Base-by-base conservation (phyloP, 2,329 filamentous ascomycete species). In the Taxawa tesnikishii region DNA sequence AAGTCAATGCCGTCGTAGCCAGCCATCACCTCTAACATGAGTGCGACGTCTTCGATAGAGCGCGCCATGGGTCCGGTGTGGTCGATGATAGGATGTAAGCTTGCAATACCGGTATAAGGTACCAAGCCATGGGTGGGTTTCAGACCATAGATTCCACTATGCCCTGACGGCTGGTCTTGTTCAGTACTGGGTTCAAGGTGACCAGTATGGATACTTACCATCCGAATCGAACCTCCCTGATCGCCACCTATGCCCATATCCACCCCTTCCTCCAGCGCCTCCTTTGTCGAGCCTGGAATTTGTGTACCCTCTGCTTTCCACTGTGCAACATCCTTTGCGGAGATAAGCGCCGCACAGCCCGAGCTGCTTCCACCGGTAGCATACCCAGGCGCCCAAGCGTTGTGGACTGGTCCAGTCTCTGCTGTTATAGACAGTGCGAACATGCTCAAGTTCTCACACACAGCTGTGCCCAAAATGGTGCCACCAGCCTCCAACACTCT, bases 391-490 rank as follows among this genome's bases (percentile, higher is more conserved):
- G 50, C 33, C 50, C 49, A 54, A 0, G 53, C 48, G 36, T 58
- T 56, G 17, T 66, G 56, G 3, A 68, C 62, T 1, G 55, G 51
- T 0, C 65, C 65, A 3, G 56, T 58, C n/a, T 60, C 54, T 1
- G 60, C 56, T 4, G 62, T 62, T 30, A 50, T 54, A 7, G 56
- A 61, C 11, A 63, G 39, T 4, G 55, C 56, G 7, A 57, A 56
- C 36, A 58, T 51, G 27, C 55, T 63, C 25, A 64, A 51, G 39
- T 66, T 64, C 43, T 68, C 65, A 38, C 65, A 68, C 3, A 59
- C 62, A 27, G 51, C 56, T 29, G 60, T 62, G 8, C 65, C 64
- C 6, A 44, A 44, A 12, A 68, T 53, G 3, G 43, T 58, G 4
- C 50, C 64, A 3, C 60, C 62, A 12, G 55, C 50, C 15, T 56